A percentile compares a stretch with the other conserved stretches of the same genome.
Conservation (phyloP, 2,329 filamentous ascomycete species). For the Paraphaeosphaeria sporulosa region DNA sequence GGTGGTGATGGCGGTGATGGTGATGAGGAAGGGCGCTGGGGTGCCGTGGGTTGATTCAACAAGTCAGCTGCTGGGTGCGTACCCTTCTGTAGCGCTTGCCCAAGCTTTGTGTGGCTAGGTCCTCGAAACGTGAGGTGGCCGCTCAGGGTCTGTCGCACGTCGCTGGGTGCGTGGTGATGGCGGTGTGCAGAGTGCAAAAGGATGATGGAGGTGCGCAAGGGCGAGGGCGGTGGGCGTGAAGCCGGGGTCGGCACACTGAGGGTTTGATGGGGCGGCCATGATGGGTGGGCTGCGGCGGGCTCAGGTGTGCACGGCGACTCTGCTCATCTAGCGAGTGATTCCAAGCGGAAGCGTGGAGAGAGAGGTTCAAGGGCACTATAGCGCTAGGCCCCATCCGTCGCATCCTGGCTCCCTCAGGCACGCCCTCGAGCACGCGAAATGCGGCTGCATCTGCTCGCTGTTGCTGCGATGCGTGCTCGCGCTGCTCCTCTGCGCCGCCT, state of each 20-base stretch:
- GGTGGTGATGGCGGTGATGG: conserved; percentile 21
- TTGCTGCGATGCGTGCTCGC: not conserved
- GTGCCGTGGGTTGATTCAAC: conserved; percentile 20
- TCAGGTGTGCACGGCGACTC: conserved; percentile 10
- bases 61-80: conserved; percentile 21
- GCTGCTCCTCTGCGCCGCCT: conserved; percentile 3
- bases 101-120: conserved; percentile 15
- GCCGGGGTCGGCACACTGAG: conserved; percentile 12
- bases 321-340: conserved; percentile 3
- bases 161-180: not conserved
- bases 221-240: conserved; percentile 1
- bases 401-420: not conserved
- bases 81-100: conserved; percentile 19
- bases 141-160: conserved; percentile 6
- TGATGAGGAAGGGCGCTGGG: conserved; percentile 9
- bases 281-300: conserved; percentile 10
- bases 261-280: conserved; percentile 14
- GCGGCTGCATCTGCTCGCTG: not conserved
- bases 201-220: not conserved
- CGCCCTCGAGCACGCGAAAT: not conserved
- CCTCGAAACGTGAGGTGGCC: conserved; percentile 5
- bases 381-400: not conserved
- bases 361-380: not conserved
- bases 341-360: not conserved
- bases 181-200: not conserved